Evolutionary conservation across 2,329 filamentous ascomycete genomes (phyloP), one percentile per base, ranked within the genome.

Genomic region (Colletotrichum sp.): DNA sequence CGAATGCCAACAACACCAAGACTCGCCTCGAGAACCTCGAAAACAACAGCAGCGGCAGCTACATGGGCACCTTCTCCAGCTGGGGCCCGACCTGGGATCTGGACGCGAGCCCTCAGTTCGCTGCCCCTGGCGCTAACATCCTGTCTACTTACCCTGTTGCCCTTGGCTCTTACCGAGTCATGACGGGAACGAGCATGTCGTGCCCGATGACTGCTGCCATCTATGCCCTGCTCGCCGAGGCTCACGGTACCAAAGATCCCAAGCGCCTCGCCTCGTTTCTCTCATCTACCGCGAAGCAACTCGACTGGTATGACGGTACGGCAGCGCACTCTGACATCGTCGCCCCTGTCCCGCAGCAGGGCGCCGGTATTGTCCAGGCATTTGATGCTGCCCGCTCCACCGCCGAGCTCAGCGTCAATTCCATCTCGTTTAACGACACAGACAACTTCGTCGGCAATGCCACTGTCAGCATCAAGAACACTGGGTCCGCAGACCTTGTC

Each of bases 81-180:
- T 93, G 91, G 91, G 91, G 91, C 8, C 91, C 91, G 2, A 91
- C 88, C 2, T 92, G 87, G 81, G 90, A 93, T 79, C 84, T 92
- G 76, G 87, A 89, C 55, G 82, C 90, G 55, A 91, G 91, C 81
- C 90, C 91, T 3, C 87, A 92, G 77, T 81, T 92, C 52, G 88
- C 87, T 10, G 85, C 89, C 1, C 89, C 90, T 4, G 90, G 91
- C 32, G 90, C 90, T 66, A 86, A 87, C 69, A 92, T 93, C 62
- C 82, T 93, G 28, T 92, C 90, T 8, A 92, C 91, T 0, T 93
- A 86, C 76, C 90, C 89, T 0, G 80, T 86, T 3, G 82, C 82
- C 2, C 78, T 85, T 28, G 89, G 88, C 28, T 82, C 83, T n/a
- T 93, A 92, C 67, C 87, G 86, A n/a, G 87, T 92, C 2, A 82